Evolutionary conservation across 1,284 basidiomycete genomes (phyloP), one percentile per base, ranked within the genome.

Genomic region (Veloboletus limbatus): DNA sequence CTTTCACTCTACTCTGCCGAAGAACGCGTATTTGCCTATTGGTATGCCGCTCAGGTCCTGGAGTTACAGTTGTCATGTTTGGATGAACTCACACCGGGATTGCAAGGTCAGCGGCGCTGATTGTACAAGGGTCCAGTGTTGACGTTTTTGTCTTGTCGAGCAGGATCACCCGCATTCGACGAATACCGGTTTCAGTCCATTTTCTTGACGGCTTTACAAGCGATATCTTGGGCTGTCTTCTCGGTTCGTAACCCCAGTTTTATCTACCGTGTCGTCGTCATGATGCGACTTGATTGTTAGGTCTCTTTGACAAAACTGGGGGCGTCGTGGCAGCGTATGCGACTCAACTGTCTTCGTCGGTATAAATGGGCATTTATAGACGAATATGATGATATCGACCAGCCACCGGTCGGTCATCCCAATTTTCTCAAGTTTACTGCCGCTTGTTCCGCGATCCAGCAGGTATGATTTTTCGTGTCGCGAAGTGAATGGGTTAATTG

Each of bases 281-380:
- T 27, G 4, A 26, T 10, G 4, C 25, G 8, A 26, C n/a, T n/a
- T n/a, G n/a, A 26, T 11, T 11, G 11, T 8, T 16, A 74, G 69
- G 54, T 72, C 22, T 69, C 65, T 4, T 46, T 66, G 22, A 63
- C 58, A 59, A 52, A 69, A 61, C 53, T 70, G 2, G 61, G 57
- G 0, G 53, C 60, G 2, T 62, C 69, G 10, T 60, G 59, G 57
- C 54, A 64, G 25, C 72, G 73, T n/a, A 60, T 71, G 41, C 56
- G 64, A 31, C 64, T 73, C 26, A 82, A 81, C 55, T 80, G 82
- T 56, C 59, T 72, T 34, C 73, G 79, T 17, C 75, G 87, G 27
- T 85, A 86, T 59, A 90, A 90, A 60, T 90, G 87, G 87, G 78
- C 83, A 0, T 84, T 81, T 54, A 63, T 69, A 21, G 65, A 73